Evolutionary conservation across 148 eudicot species (phyloP), one percentile per base, ranked within the genome.

Genomic region (Camellia lanceoleosa): DNA sequence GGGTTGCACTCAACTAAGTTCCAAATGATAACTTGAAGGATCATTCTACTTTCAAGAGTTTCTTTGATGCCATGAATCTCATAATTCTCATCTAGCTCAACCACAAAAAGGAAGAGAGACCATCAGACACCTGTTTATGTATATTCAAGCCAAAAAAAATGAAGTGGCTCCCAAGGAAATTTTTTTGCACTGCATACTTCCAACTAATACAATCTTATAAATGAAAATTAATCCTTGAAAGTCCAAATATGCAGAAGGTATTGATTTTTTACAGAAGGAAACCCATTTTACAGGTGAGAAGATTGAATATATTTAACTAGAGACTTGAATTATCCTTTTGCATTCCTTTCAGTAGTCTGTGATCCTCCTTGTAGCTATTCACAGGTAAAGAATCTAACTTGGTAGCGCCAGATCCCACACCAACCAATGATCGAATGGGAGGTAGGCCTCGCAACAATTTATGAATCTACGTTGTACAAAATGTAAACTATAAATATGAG

Each of bases 401-500:
- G 71, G 98, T 92, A 60, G 98, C 98, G 68, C 99, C 93, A 68
- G 97, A 89, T 82, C 99, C 92, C 80, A 96, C 98, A 78, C 98
- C 87, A 79, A 93, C 92, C 85, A 96, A 67, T 47, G 99, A 91
- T 80, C 88, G 87, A 82, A 96, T 86, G 68, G 99, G 86, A 82
- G 94, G 92, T 82, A 96, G 95, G 68, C 99, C 99, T 69, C 78
- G 85, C 82, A 96, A 67, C 71, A 96, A 78, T 87, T 96, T 96
- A 83, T 86, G 97, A 80, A 95, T 76, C 99, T 95, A 82, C 77
- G 76, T 55, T 30, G 76, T 20, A 74, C 80, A 79, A 76, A 46
- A 54, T 15, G 68, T 7, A 52, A 68, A 9, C 38, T 19, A 58
- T 68, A 73, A 77, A 12, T 63, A 82, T 75, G 47, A 49, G 65